Conservation (phyloP, 768 basidiomycete genomes). For the Cystofilobasidium bisporidii region DNA sequence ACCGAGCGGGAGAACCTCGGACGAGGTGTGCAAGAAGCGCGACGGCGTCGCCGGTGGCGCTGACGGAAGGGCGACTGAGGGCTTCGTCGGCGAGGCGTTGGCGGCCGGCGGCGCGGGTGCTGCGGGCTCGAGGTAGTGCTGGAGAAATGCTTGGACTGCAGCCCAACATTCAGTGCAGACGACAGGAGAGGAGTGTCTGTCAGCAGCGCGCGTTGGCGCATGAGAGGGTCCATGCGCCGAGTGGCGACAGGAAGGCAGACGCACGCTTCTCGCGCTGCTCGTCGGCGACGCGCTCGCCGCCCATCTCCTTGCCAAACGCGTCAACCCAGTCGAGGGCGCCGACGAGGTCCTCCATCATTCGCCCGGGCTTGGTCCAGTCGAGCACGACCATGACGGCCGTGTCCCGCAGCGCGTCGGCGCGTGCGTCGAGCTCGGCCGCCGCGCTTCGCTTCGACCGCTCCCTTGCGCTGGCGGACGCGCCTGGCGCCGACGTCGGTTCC, state of each 20-base stretch:
- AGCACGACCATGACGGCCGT: slow-evolving; percentile 62
- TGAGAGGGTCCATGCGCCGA: slow-evolving; percentile 1
- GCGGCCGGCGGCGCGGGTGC: slow-evolving; percentile 32
- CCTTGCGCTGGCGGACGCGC: slow-evolving; percentile 50
- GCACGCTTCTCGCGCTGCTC: slow-evolving; percentile 73
- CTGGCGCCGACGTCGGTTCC: slow-evolving; percentile 42
- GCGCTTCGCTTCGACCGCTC: slow-evolving; percentile 31
- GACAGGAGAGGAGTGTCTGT: slow-evolving; percentile 1
- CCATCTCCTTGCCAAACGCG: slow-evolving; percentile 48
- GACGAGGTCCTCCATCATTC: slow-evolving; percentile 67
- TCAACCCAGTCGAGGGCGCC: slow-evolving; percentile 82
- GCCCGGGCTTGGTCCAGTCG: slow-evolving; percentile 93
- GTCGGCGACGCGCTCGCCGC: slow-evolving; percentile 35
- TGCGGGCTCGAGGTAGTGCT: slow-evolving; percentile 79
- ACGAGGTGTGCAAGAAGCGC: slow-evolving; percentile 12
- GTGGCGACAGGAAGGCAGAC: slow-evolving; percentile 36
- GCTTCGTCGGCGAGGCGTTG: slow-evolving; percentile 46
- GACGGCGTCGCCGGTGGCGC: slow-evolving; percentile 3
- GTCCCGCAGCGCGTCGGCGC: slow-evolving; percentile 31
- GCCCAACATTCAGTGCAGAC: slow-evolving; percentile 15
- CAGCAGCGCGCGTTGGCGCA: no score
- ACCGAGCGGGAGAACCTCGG: slow-evolving; percentile 61
- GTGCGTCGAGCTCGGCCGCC: neutral
- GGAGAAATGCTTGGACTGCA: slow-evolving; percentile 74
- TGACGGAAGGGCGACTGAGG: slow-evolving; percentile 7